Evolutionary conservation across 2,329 filamentous ascomycete genomes (phyloP).

Genomic region (Chaetomiaceae sp.): DNA sequence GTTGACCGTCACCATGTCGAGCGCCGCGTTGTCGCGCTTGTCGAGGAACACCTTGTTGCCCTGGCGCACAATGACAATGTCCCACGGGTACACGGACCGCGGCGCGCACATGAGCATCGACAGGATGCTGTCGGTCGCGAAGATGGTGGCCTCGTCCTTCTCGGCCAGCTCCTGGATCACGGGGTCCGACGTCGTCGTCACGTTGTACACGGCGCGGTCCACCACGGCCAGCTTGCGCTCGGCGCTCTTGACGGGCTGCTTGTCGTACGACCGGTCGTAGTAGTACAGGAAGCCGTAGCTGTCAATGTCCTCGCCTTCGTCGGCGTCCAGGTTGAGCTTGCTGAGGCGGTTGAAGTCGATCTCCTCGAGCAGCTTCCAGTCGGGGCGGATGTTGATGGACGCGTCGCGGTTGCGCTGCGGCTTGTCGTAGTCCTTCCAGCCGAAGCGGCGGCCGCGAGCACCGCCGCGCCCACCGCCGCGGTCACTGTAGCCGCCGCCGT

Average conservation of each 20-base stretch:
- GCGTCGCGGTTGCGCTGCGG: conserved; percentile 93
- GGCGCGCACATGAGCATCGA: conserved; percentile 99
- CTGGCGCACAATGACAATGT: conserved; percentile 88
- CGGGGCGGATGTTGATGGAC: conserved; percentile 90
- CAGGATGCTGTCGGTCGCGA: conserved; percentile 93
- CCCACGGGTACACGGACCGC: conserved; percentile 96
- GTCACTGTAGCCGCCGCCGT: conserved; percentile 60
- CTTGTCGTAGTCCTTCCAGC: conserved; percentile 99
- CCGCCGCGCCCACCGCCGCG: conserved; percentile 58
- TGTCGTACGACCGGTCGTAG: conserved; percentile 95
- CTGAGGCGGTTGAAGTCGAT: conserved; percentile 94
- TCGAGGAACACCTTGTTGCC: conserved; percentile 98
- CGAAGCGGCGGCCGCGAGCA: conserved; percentile 79
- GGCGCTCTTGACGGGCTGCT: conserved; percentile 80
- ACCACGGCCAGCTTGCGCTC: conserved; percentile 84
- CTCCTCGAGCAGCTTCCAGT: conserved; percentile 95
- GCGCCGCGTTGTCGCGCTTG: conserved; percentile 90
- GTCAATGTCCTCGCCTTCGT: conserved; percentile 92
- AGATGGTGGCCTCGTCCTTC: conserved; percentile 93
- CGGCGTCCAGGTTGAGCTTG: conserved; percentile 93
- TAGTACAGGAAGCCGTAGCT: conserved; percentile 97
- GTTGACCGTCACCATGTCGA: conserved; percentile 98
- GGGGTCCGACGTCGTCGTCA: conserved; percentile 92
- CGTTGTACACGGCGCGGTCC: conserved; percentile 95
- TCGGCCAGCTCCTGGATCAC: conserved; percentile 96